Evolutionary conservation across 148 eudicot species (phyloP), one percentile per base, ranked within the genome.

Genomic region (Selenicereus undatus): DNA sequence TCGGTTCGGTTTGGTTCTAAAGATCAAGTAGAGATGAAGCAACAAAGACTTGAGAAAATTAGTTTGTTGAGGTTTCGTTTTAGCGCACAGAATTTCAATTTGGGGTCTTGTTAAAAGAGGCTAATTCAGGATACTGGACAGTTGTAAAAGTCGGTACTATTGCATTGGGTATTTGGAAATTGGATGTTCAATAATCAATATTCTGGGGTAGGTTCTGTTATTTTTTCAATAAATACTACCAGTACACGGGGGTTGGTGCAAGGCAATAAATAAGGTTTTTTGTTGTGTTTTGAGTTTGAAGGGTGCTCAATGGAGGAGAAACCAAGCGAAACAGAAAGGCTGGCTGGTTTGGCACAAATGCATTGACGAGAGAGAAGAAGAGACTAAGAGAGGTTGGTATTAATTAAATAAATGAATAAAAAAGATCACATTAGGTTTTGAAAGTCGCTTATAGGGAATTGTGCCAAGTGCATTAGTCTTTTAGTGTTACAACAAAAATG

Each of bases 31-130:
- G 43, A 73, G 58, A 74, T 39, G 68, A 80, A 80, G 82, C 71
- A 26, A 80, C 7, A 24, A 80, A 3, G 58, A 80, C 17, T 24
- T 56, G 52, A 26, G 39, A 26, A 17, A 66, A 9, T 13, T 62
- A 43, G 82, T 79, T 83, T 75, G 85, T 79, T 83, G 78, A 71
- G 75, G 74, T 73, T 83, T 83, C 82, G 36, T 79, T 83, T 66
- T 83, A 65, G 82, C 78, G 64, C 73, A 35, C 1, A 43, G 77
- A 82, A 36, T 24, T 18, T 74, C n/a, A 50, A 10, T 22, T 51
- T 54, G 4, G 68, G n/a, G n/a, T 3, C 2, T 56, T 56, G 62
- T 18, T 56, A 56, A 56, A 64, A 64, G 27, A 64, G 13, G 68
- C 68, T 24, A 64, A 64, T 64, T 24, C n/a, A 64, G 68, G 68